Conservation (phyloP, 345 rosid species). For the Euphorbia tirucalli region DNA sequence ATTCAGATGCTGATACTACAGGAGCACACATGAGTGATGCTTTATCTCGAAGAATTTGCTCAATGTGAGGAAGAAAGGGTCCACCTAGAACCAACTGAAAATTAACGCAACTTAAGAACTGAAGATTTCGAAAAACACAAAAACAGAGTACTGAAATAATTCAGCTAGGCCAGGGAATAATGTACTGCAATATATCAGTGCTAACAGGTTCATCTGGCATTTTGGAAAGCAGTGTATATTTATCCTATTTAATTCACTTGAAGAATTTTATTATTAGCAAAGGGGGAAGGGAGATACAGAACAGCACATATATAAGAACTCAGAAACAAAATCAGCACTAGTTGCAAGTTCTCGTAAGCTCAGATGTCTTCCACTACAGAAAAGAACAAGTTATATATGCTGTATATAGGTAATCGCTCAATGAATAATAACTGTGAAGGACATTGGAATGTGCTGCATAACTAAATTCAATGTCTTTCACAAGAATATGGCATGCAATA, state of each 20-base stretch:
- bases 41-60: constrained; percentile 54
- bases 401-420: too few relatives aligned
- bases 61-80: constrained; percentile 78
- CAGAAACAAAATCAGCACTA: not conserved
- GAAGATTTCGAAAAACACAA: not conserved
- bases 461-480: not conserved
- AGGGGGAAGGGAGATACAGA: not conserved
- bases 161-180: not conserved
- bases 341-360: constrained; percentile 1
- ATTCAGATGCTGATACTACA: constrained; percentile 52
- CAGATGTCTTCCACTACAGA: too few relatives aligned
- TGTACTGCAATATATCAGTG: not conserved
- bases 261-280: not conserved
- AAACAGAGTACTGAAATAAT: not conserved
- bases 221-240: not conserved
- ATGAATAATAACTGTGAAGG: too few relatives aligned
- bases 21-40: constrained; percentile 61
- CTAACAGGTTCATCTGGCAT: not conserved
- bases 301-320: not conserved
- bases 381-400: too few relatives aligned
- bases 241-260: not conserved
- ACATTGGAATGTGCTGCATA: too few relatives aligned
- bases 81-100: constrained; percentile 75
- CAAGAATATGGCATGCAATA: not conserved
- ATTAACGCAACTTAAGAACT: constrained; percentile 12